Conservation (phyloP, 2,329 filamentous ascomycete genomes). For the Penicillium sp. region DNA sequence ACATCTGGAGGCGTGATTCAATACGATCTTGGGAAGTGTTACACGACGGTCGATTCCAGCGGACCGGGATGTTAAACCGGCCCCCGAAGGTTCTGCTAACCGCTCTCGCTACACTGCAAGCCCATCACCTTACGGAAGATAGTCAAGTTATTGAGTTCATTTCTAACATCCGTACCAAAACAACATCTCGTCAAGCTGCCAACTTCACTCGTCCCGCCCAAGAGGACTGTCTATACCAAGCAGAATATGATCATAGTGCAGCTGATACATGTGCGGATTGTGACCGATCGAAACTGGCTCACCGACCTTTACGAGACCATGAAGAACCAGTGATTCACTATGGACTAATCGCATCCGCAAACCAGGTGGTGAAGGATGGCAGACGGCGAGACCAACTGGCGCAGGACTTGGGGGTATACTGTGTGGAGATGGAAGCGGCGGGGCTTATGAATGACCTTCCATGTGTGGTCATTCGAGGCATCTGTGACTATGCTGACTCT, state of each 20-base stretch:
- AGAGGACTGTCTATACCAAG: slow-evolving; percentile 8
- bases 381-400: slow-evolving; percentile 10
- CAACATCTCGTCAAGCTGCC: background rate
- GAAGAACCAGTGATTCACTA: slow-evolving; percentile 16
- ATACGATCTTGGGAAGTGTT: background rate
- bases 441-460: slow-evolving; percentile 14
- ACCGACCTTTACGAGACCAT: background rate
- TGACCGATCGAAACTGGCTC: background rate
- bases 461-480: slow-evolving; percentile 25
- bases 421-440: slow-evolving; percentile 21
- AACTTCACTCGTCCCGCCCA: background rate
- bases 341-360: slow-evolving; percentile 22
- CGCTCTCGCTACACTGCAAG: background rate
- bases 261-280: background rate
- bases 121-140: slow-evolving; percentile 2
- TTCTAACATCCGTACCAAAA: background rate
- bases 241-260: slow-evolving; percentile 13
- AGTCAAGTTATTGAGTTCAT: slow-evolving; percentile 1
- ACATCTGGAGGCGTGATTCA: background rate
- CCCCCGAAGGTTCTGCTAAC: slow-evolving; percentile 3
- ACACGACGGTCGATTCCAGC: background rate
- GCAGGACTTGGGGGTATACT: slow-evolving; percentile 10
- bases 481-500: slow-evolving; percentile 26
- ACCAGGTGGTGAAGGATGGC: slow-evolving; percentile 21
- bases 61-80: background rate